Evolutionary conservation across 2,329 filamentous ascomycete species (phyloP).

Genomic region (Fusarium mundagurra): DNA sequence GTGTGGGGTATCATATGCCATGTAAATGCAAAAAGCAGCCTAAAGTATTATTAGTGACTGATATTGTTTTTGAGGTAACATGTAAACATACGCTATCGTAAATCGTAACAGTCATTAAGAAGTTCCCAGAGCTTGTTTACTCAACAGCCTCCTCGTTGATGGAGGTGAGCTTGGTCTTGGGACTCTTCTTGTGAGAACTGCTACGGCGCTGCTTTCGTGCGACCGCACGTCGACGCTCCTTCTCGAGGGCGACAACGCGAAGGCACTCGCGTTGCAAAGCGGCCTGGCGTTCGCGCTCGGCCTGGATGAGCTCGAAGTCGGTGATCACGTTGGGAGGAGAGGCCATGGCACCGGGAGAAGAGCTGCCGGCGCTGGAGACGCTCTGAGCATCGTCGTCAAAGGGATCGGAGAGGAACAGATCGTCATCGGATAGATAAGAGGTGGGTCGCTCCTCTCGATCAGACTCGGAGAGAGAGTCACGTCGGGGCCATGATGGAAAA

Average conservation of each 20-base stretch:
- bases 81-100: conserved; percentile 40
- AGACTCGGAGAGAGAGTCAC: conserved; percentile 60
- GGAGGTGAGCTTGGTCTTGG: conserved; percentile 58
- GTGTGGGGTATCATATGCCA: conserved; percentile 35
- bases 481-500: conserved; percentile 68
- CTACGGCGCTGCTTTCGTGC: conserved; percentile 51
- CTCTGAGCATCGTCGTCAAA: conserved; percentile 62
- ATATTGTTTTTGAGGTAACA: not conserved
- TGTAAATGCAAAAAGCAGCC: conserved; percentile 40
- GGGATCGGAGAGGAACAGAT: conserved; percentile 64
- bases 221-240: conserved; percentile 60
- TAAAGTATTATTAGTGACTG: conserved; percentile 34
- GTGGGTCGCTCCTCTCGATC: conserved; percentile 57
- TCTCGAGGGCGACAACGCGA: conserved; percentile 61
- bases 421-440: conserved; percentile 71
- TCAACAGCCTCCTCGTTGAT: conserved; percentile 60
- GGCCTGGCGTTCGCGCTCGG: conserved; percentile 59
- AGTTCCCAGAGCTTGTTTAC: conserved; percentile 40
- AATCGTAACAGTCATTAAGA: conserved; percentile 44
- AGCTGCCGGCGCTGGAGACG: conserved; percentile 58
- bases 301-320: conserved; percentile 60
- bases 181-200: conserved; percentile 59
- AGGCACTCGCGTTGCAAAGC: conserved; percentile 63
- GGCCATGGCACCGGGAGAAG: conserved; percentile 46
- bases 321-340: conserved; percentile 51